phyloP scores from a whole-genome alignment of 495 filamentous ascomycete species.

The Cairneyella variabilis region DNA sequence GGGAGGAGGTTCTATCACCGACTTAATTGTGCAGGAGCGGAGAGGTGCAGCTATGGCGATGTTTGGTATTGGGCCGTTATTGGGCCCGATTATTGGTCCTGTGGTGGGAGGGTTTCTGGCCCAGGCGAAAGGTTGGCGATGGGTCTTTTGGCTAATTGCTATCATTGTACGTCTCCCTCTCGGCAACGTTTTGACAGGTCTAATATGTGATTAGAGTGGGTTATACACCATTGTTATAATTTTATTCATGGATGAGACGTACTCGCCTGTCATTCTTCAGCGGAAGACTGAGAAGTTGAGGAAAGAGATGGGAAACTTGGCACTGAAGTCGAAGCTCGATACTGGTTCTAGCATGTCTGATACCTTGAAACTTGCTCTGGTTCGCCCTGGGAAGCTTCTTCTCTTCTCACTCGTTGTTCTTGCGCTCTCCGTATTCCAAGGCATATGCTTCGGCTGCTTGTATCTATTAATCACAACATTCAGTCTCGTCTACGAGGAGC shows the following conservation, averaged over 20 bases:
- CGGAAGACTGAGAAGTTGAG: conserved; percentile 37
- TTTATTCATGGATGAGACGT: conserved; percentile 44
- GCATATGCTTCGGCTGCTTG: conserved; percentile 67
- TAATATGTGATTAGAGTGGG: conserved; percentile 2
- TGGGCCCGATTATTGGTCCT: conserved; percentile 63
- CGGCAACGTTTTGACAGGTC: conserved; percentile 39
- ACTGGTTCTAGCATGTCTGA: conserved; percentile 3
- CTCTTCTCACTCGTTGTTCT: conserved; percentile 59
- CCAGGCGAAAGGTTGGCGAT: conserved; percentile 65
- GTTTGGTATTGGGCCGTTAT: conserved; percentile 58
- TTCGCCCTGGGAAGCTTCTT: conserved; percentile 75
- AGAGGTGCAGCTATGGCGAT: conserved; percentile 60
- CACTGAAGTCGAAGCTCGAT: conserved; percentile 28
- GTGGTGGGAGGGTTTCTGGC: conserved; percentile 64
- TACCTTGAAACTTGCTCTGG: conserved; percentile 19
- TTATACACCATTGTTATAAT: conserved; percentile 31
- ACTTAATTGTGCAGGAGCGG: conserved; percentile 58
- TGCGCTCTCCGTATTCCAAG: conserved; percentile 56
- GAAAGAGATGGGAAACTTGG: conserved; percentile 28
- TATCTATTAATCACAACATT: conserved; percentile 72
- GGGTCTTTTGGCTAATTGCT: conserved; percentile 62
- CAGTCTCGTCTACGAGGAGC: conserved; percentile 54
- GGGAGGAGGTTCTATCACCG: conserved; percentile 56
- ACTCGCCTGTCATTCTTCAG: conserved; percentile 44
- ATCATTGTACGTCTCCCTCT: conserved; percentile 49